Conservation (phyloP, 352 stramenopile species). For the Peronospora belbahrii region DNA sequence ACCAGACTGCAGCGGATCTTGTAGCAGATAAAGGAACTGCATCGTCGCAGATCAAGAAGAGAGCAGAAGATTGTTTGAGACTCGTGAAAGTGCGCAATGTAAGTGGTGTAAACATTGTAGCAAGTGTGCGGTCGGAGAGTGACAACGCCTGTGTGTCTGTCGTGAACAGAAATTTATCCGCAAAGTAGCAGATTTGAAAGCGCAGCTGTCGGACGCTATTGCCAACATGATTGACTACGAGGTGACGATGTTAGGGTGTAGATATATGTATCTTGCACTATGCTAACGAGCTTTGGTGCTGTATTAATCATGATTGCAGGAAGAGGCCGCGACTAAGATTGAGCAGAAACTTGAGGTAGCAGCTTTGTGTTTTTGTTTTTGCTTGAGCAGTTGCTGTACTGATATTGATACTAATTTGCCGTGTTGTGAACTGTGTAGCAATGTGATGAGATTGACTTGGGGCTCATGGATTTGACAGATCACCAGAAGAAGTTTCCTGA, state of each 20-base stretch:
- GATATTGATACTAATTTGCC: neutral
- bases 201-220: slow-evolving; percentile 42
- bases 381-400: neutral
- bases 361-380: too few species aligned
- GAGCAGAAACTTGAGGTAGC: slow-evolving; percentile 65
- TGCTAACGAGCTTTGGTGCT: neutral
- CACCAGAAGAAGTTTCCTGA: slow-evolving; percentile 59
- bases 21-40: slow-evolving; percentile 42
- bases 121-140: neutral
- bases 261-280: neutral
- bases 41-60: slow-evolving; percentile 40
- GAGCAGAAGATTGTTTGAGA: slow-evolving; percentile 55
- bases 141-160: slow-evolving; percentile 1
- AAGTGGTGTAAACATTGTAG: slow-evolving; percentile 14
- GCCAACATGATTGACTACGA: slow-evolving; percentile 55
- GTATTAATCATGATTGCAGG: slow-evolving; percentile 23
- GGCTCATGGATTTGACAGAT: slow-evolving; percentile 59
- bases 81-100: slow-evolving; percentile 74
- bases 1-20: slow-evolving; percentile 45
- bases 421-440: slow-evolving; percentile 27
- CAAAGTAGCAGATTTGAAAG: slow-evolving; percentile 45
- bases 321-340: slow-evolving; percentile 48
- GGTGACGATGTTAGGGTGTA: slow-evolving; percentile 22
- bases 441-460: slow-evolving; percentile 80
- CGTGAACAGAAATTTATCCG: slow-evolving; percentile 53